Percentiles rank a stretch among this genome's conserved stretches.
Evolutionary conservation across 2,329 filamentous ascomycete species (phyloP).

Genomic region (Aureobasidium sp.): DNA sequence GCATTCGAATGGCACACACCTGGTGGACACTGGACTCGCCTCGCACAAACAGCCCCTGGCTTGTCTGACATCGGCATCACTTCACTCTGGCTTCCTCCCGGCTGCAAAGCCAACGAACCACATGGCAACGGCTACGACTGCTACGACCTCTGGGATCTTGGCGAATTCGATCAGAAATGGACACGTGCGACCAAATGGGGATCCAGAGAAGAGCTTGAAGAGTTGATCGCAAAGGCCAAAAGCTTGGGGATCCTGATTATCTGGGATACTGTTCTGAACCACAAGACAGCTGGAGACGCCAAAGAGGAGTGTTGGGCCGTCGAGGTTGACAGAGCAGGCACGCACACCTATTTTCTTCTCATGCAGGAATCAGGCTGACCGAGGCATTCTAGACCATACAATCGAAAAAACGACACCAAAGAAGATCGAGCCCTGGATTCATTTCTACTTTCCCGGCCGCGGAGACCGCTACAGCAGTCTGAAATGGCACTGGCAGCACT

Average conservation of each 20-base stretch:
- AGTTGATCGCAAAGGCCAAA: slow-evolving; percentile 46
- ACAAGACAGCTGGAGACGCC: slow-evolving; percentile 62
- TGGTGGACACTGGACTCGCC: slow-evolving; percentile 31
- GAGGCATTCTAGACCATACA: slow-evolving; percentile 41
- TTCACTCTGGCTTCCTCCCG: slow-evolving; percentile 62
- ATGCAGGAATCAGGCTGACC: slow-evolving; percentile 22
- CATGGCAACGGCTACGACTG: slow-evolving; percentile 62
- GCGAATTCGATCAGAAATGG: slow-evolving; percentile 68
- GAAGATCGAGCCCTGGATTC: slow-evolving; percentile 62
- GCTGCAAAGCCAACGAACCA: slow-evolving; percentile 58
- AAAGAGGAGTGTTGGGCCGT: slow-evolving; percentile 57
- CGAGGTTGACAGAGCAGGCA: slow-evolving; percentile 50
- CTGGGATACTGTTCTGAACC: slow-evolving; percentile 67
- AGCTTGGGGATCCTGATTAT: slow-evolving; percentile 51
- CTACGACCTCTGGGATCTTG: slow-evolving; percentile 57
- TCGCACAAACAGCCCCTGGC: slow-evolving; percentile 23
- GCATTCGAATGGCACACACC: slow-evolving; percentile 68
- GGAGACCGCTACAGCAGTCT: slow-evolving; percentile 52
- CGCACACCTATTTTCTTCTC: background rate
- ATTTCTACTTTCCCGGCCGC: slow-evolving; percentile 59
- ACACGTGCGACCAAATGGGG: slow-evolving; percentile 61
- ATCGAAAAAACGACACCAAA: slow-evolving; percentile 48
- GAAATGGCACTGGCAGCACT: slow-evolving; percentile 62
- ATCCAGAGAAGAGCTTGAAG: slow-evolving; percentile 52
- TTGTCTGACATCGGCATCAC: slow-evolving; percentile 50